These are phyloP conservation scores for Middelhovenomyces tepae DNA, from an alignment of 805 yeast genomes.

Conservation along the genomic window DNA sequence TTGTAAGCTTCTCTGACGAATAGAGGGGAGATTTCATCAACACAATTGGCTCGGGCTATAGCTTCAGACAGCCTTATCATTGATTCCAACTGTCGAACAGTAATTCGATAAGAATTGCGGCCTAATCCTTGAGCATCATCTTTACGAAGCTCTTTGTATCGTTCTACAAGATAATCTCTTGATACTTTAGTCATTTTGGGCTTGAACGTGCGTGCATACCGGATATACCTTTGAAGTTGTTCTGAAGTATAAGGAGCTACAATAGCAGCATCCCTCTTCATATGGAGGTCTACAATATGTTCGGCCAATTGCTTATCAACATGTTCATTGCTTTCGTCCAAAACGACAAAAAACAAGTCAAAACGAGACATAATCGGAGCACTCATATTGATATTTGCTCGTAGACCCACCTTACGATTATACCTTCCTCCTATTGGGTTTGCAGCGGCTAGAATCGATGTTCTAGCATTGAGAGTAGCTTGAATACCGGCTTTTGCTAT, in stretches of 20 bases:
- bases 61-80: slow-evolving; percentile 92
- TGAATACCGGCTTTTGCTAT: slow-evolving; percentile 98
- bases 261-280: slow-evolving; percentile 83
- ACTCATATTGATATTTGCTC: slow-evolving; percentile 87
- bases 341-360: slow-evolving; percentile 86
- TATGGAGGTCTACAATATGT: slow-evolving; percentile 88
- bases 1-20: slow-evolving; percentile 93
- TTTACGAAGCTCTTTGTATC: slow-evolving; percentile 76
- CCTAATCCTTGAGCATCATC: slow-evolving; percentile 84
- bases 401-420: slow-evolving; percentile 72
- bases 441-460: slow-evolving; percentile 97
- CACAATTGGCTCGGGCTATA: slow-evolving; percentile 93
- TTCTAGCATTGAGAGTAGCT: slow-evolving; percentile 93
- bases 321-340: slow-evolving; percentile 90
- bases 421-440: slow-evolving; percentile 97
- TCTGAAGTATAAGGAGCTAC: slow-evolving; percentile 84
- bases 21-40: slow-evolving; percentile 71
- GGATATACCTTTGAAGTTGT: slow-evolving; percentile 78
- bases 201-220: slow-evolving; percentile 85
- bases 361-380: slow-evolving; percentile 99
- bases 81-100: slow-evolving; percentile 93
- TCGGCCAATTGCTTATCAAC: slow-evolving; percentile 84
- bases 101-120: slow-evolving; percentile 81
- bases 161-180: slow-evolving; percentile 61
- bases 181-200: slow-evolving; percentile 82